These are phyloP conservation scores for Fusarium praegraminearum DNA, from an alignment of 2,329 filamentous ascomycete species.

Conservation along the genomic window DNA sequence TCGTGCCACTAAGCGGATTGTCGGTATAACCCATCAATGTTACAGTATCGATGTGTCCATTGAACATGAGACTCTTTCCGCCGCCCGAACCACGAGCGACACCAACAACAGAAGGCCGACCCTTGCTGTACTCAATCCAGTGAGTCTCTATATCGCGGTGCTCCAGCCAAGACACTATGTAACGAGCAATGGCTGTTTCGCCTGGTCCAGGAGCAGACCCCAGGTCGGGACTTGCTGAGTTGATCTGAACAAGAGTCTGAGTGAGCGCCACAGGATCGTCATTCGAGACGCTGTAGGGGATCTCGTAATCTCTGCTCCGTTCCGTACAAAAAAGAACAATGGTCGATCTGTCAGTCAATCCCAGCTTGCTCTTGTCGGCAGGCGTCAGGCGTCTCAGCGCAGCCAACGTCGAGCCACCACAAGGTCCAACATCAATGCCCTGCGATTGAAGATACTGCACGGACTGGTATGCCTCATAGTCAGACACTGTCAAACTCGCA, in stretches of 20 bases:
- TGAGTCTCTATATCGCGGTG: constrained; percentile 64
- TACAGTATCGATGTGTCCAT: constrained; percentile 66
- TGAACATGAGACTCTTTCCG: constrained; percentile 64
- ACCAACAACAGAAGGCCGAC: constrained; percentile 64
- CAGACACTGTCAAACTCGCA: constrained; percentile 69
- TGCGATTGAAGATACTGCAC: constrained; percentile 63
- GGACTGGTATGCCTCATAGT: constrained; percentile 71
- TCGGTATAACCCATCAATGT: constrained; percentile 60
- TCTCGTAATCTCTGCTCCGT: constrained; percentile 65
- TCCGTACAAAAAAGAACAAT: constrained; percentile 74
- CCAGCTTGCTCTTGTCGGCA: constrained; percentile 52
- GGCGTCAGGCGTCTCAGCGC: constrained; percentile 64
- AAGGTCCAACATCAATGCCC: constrained; percentile 68
- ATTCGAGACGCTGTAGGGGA: constrained; percentile 56
- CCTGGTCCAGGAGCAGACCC: constrained; percentile 58
- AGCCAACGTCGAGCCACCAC: constrained; percentile 69
- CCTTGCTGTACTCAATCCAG: constrained; percentile 59
- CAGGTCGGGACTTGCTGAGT: constrained; percentile 62
- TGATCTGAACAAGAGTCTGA: constrained; percentile 60
- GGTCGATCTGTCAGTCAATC: constrained; percentile 61
- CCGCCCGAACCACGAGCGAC: constrained; percentile 60
- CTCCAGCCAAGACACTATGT: constrained; percentile 63
- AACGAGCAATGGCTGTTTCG: constrained; percentile 60
- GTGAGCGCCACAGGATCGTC: constrained; percentile 59
- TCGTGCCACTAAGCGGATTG: constrained; percentile 58